These are phyloP conservation scores for Pascua sp. DNA, from an alignment of 1,284 basidiomycete species.

Conservation along the genomic window DNA sequence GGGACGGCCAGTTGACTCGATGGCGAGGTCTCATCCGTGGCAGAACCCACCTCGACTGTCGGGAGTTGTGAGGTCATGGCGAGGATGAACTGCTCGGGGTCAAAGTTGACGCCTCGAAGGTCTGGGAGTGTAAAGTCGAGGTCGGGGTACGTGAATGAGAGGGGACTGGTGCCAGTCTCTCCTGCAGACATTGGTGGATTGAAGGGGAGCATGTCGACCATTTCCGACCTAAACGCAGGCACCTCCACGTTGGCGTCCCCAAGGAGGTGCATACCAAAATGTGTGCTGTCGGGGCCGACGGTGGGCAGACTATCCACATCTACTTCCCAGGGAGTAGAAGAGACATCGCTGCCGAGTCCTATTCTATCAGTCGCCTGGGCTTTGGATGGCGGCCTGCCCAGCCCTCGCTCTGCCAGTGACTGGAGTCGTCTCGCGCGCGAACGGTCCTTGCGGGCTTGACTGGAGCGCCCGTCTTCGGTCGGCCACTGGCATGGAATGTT, in stretches of 20 bases:
- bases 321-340: not conserved
- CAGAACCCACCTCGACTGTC: slow-evolving; percentile 21
- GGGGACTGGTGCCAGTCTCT: too few relatives aligned
- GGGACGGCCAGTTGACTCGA: not conserved
- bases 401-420: slow-evolving; percentile 3
- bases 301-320: too few relatives aligned
- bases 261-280: too few relatives aligned
- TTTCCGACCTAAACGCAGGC: too few relatives aligned
- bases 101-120: slow-evolving; percentile 3
- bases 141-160: too few relatives aligned
- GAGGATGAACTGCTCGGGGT: slow-evolving; percentile 27
- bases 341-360: not conserved
- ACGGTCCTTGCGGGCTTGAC: slow-evolving; percentile 15
- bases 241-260: too few relatives aligned
- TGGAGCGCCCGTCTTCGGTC: slow-evolving; percentile 18
- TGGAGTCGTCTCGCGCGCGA: not conserved
- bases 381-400: slow-evolving; percentile 4
- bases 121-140: too few relatives aligned
- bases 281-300: too few relatives aligned
- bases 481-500: slow-evolving; percentile 12
- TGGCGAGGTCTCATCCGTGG: slow-evolving; percentile 1
- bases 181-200: too few relatives aligned
- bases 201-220: too few relatives aligned
- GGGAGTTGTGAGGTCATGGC: slow-evolving; percentile 26
- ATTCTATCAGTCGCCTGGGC: not conserved